A percentile compares a stretch with the other conserved stretches of the same genome.
Conservation (phyloP, 169 alveolate genomes). For the Perkinsus marinus region DNA sequence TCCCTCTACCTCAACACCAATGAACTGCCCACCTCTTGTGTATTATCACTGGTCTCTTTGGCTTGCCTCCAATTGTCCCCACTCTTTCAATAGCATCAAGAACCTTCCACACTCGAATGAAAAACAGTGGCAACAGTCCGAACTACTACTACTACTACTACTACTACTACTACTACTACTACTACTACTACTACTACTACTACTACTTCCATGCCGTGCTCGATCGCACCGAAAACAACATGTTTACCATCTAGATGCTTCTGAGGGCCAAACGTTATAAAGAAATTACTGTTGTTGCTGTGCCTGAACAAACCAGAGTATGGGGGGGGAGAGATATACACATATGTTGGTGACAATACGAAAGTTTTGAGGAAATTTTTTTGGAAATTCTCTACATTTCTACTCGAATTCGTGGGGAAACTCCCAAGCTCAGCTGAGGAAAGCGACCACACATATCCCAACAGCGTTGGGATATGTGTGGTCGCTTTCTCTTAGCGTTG, state of each 20-base stretch:
- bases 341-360: no score
- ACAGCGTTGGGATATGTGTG: no score
- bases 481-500: background rate
- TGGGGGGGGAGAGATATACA: no score
- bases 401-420: no score
- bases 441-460: no score
- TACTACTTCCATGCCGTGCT: constrained; percentile 50
- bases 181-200: no score
- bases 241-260: constrained; percentile 77
- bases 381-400: no score
- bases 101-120: background rate
- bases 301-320: background rate
- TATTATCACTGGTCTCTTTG: constrained; percentile 47
- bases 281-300: constrained; percentile 66
- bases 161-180: no score
- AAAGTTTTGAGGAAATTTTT: no score
- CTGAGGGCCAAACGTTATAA: constrained; percentile 70
- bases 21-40: constrained; percentile 27
- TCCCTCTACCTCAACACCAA: background rate
- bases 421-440: no score
- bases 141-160: no score
- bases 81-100: constrained; percentile 37
- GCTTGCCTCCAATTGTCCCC: constrained; percentile 46
- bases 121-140: no score
- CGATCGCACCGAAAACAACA: constrained; percentile 56